Evolutionary conservation across 257 asterid genomes (phyloP).

Genomic region (Orobanche coerulescens): DNA sequence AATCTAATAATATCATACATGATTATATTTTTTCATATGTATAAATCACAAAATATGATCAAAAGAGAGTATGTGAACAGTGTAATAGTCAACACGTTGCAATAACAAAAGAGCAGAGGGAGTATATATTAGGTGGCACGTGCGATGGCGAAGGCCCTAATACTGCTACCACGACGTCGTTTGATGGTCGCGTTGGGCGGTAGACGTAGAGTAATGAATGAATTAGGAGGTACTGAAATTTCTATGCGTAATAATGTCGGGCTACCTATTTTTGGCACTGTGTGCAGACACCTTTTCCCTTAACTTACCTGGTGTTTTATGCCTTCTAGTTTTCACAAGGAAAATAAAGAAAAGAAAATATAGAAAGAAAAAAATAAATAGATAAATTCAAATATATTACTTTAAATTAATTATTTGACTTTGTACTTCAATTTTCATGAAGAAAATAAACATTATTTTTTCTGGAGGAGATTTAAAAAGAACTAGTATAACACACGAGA

Average conservation of each 20-base stretch:
- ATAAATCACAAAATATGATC: too few species aligned
- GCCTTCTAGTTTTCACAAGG: not conserved
- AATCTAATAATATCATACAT: too few species aligned
- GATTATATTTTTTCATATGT: too few species aligned
- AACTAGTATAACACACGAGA: too few species aligned
- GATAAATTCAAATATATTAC: not conserved
- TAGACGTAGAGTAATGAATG: too few species aligned
- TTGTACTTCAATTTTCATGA: not conserved
- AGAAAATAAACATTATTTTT: too few species aligned
- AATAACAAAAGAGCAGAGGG: too few species aligned
- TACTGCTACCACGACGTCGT: conserved; percentile 18
- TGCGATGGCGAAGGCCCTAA: not conserved
- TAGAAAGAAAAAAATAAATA: not conserved
- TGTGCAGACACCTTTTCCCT: not conserved
- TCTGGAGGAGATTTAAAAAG: too few species aligned
- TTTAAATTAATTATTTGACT: not conserved
- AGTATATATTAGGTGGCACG: conserved; percentile 29
- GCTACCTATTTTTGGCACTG: conserved; percentile 13
- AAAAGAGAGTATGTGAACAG: too few species aligned
- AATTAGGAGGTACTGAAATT: too few species aligned
- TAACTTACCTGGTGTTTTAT: not conserved
- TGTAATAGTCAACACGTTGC: too few species aligned
- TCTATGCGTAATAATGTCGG: conserved; percentile 2
- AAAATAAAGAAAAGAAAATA: too few species aligned
- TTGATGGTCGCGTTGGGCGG: not conserved